Evolutionary conservation across 1,284 basidiomycete genomes (phyloP).

Genomic region (Naganishia sp.): DNA sequence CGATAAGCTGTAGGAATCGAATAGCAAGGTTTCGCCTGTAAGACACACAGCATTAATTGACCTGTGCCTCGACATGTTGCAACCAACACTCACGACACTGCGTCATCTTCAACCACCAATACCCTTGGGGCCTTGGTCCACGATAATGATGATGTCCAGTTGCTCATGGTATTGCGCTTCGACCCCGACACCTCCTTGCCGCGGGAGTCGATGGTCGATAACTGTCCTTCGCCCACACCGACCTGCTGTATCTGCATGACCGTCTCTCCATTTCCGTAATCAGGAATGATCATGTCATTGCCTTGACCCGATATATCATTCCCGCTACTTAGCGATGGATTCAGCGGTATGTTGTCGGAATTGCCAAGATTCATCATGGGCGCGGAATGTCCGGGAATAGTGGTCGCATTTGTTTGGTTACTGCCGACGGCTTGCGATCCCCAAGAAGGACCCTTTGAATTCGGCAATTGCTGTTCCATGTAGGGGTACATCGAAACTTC

Average conservation of each 20-base stretch:
- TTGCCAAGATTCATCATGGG: not conserved
- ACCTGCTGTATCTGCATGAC: constrained; percentile 15
- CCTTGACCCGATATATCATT: not conserved
- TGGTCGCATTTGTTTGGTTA: not conserved
- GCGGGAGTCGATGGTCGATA: not conserved
- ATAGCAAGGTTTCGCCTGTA: constrained; percentile 71
- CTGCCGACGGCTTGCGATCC: not conserved
- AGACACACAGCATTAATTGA: not conserved
- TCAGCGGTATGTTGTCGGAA: not conserved
- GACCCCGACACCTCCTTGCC: not conserved
- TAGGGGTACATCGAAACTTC: constrained; percentile 12
- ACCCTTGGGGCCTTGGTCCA: constrained; percentile 62
- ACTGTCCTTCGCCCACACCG: not conserved
- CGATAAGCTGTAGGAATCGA: constrained; percentile 94
- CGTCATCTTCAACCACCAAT: constrained; percentile 91
- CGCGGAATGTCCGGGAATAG: not conserved
- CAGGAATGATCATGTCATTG: not conserved
- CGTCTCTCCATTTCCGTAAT: not conserved
- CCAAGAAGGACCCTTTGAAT: constrained; percentile 5
- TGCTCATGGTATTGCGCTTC: constrained; percentile 21
- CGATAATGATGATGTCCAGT: constrained; percentile 14
- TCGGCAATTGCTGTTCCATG: constrained; percentile 4
- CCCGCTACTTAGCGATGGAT: constrained; percentile 2
- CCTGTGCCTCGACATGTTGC: no score
- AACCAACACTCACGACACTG: constrained; percentile 57